Evolutionary conservation across 2,329 filamentous ascomycete species (phyloP), one percentile per base, ranked within the genome.

Genomic region (Fusarium sp.): DNA sequence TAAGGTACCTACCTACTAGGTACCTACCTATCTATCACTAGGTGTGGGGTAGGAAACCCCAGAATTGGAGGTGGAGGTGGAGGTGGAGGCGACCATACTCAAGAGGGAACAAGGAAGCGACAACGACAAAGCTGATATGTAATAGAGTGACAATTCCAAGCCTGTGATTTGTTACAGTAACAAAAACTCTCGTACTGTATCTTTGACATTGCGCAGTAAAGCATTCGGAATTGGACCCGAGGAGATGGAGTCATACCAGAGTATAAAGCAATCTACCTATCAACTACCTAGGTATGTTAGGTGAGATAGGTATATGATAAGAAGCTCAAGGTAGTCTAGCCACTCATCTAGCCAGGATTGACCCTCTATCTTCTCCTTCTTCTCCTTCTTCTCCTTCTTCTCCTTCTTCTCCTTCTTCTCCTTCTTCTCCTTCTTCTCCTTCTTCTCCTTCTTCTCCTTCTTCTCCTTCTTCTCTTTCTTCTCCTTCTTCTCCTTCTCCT

Each of bases 241-340:
- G 41, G 26, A 37, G 46, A 58, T 72, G 58, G 54, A 58, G 59
- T 45, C 54, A 48, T 62, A 50, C 60, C 57, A 25, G 58, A 62
- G 50, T 56, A 37, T 18, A 11, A 37, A 37, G 34, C 34, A 67
- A 45, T 39, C 26, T 23, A 44, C 45, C 63, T 44, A 28, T 44
- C 45, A 50, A 52, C 13, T 31, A 31, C 30, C 13, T 7, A 31
- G 30, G 13, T 31, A 31, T 28, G 26, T 28, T 28, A 28, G 26
- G 26, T 28, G 14, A 34, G 31, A 18, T 18, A 34, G 16, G 16
- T 18, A n/a, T n/a, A 44, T 65, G 67, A 74, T 74, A 74, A 73
- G 71, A 67, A 57, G 41, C 43, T 58, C 34, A 49, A 37, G 34
- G 34, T 37, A 37, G 52, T 41, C 51, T 34, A 51, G 45, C 39